A percentile compares a stretch with the other conserved stretches of the same genome.
Conservation (phyloP, 1,284 basidiomycete genomes). For the Pseudozyma tsukubaensis region DNA sequence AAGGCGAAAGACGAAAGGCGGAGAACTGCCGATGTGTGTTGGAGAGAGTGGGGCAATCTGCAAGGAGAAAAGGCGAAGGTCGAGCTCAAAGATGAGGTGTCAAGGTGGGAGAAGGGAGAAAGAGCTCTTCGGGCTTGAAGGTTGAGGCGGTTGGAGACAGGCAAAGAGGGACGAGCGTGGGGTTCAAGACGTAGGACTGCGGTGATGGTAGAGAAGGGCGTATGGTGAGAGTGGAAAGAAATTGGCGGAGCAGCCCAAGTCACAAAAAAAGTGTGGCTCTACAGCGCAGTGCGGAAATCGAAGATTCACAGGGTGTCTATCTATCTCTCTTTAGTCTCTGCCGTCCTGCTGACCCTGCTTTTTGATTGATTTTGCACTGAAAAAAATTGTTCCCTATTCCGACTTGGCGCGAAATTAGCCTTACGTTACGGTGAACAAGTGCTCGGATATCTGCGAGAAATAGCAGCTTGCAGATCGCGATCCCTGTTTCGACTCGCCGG, state of each 20-base stretch:
- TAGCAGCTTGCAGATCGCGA: background rate
- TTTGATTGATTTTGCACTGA: background rate
- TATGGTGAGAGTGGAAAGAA: constrained; percentile 5
- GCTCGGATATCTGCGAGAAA: background rate
- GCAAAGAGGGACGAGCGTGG: background rate
- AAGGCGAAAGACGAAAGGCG: constrained; percentile 2
- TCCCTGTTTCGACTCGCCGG: too few species aligned
- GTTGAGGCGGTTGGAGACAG: constrained; percentile 16
- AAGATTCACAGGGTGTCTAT: background rate
- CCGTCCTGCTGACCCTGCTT: constrained; percentile 15
- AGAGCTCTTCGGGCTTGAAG: constrained; percentile 25
- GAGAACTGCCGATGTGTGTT: constrained; percentile 2
- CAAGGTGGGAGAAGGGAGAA: background rate
- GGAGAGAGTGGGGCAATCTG: constrained; percentile 10
- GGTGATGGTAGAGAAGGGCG: constrained; percentile 3
- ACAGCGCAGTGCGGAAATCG: background rate
- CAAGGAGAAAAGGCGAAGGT: constrained; percentile 20
- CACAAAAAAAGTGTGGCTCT: constrained; percentile 4
- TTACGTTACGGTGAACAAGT: background rate
- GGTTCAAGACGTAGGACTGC: constrained; percentile 10
- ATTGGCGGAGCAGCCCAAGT: constrained; percentile 3
- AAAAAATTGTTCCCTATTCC: constrained; percentile 9
- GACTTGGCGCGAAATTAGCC: background rate
- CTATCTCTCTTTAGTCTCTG: background rate
- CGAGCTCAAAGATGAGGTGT: background rate